phyloP scores from a whole-genome alignment of 2,329 filamentous ascomycete species.

The Coniella vitis region DNA sequence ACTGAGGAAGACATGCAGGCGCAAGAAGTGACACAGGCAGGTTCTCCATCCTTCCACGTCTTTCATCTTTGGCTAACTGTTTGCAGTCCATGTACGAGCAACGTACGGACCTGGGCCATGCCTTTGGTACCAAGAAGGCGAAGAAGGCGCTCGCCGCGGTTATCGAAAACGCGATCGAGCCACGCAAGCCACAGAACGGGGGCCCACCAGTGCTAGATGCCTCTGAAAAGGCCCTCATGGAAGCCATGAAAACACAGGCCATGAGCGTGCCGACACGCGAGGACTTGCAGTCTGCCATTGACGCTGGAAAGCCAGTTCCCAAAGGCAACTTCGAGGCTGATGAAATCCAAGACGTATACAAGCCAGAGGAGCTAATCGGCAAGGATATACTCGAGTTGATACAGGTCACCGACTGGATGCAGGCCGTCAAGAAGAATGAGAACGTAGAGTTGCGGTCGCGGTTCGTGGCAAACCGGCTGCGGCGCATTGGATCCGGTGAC shows the following conservation, averaged over 20 bases:
- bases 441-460: conserved; percentile 51
- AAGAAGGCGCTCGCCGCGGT: conserved; percentile 67
- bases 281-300: conserved; percentile 56
- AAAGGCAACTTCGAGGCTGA: conserved; percentile 60
- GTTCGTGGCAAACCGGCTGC: conserved; percentile 60
- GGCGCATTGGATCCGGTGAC: conserved; percentile 44
- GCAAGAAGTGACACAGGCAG: conserved; percentile 30
- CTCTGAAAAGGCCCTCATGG: conserved; percentile 53
- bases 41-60: conserved; percentile 1
- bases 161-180: conserved; percentile 63
- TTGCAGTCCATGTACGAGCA: conserved; percentile 52
- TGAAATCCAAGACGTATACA: conserved; percentile 67
- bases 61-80: conserved; percentile 3
- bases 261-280: conserved; percentile 60
- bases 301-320: conserved; percentile 67
- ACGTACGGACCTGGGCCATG: conserved; percentile 63
- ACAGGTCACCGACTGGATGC: conserved; percentile 68
- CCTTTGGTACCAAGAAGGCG: conserved; percentile 81
- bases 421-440: conserved; percentile 53
- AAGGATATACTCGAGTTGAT: conserved; percentile 59
- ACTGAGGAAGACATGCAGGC: conserved; percentile 38
- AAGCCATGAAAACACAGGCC: conserved; percentile 54
- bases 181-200: conserved; percentile 29
- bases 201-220: conserved; percentile 44
- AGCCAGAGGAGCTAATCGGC: conserved; percentile 59